phyloP scores from a whole-genome alignment of 2,329 filamentous ascomycete genomes.

The Colletotrichum australisinense region DNA sequence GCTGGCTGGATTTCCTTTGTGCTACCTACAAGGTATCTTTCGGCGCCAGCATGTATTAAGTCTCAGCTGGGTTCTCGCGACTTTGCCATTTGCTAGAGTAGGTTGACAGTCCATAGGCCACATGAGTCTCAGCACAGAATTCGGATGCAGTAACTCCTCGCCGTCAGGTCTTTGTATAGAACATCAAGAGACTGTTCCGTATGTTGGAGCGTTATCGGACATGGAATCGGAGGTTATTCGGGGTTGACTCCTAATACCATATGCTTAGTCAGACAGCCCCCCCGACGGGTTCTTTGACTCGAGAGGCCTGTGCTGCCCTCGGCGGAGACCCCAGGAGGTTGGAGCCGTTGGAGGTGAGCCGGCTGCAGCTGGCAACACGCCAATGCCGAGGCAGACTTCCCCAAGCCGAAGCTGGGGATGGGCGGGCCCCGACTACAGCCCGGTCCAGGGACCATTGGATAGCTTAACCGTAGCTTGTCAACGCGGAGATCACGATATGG shows the following conservation, averaged over 20 bases:
- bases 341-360: slow-evolving; percentile 13
- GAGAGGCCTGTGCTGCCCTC: not conserved
- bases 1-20: not conserved
- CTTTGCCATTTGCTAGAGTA: not conserved
- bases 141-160: not conserved
- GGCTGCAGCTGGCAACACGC: slow-evolving; percentile 27
- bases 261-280: slow-evolving; percentile 25
- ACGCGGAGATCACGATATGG: slow-evolving; percentile 15
- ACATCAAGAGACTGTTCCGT: not conserved
- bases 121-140: not conserved
- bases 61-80: not conserved
- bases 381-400: slow-evolving; percentile 34
- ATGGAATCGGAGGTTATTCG: slow-evolving; percentile 11
- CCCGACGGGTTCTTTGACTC: slow-evolving; percentile 5
- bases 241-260: not conserved
- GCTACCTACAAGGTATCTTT: not conserved
- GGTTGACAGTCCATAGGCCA: not conserved
- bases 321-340: slow-evolving; percentile 7
- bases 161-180: not conserved
- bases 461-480: slow-evolving; percentile 20
- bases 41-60: not conserved
- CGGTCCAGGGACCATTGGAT: slow-evolving; percentile 11
- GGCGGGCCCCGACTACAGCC: slow-evolving; percentile 14
- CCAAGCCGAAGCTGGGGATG: slow-evolving; percentile 32
- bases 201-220: not conserved